Base-by-base conservation (phyloP, 129 eudicot genomes). In the Lonicera japonica region DNA sequence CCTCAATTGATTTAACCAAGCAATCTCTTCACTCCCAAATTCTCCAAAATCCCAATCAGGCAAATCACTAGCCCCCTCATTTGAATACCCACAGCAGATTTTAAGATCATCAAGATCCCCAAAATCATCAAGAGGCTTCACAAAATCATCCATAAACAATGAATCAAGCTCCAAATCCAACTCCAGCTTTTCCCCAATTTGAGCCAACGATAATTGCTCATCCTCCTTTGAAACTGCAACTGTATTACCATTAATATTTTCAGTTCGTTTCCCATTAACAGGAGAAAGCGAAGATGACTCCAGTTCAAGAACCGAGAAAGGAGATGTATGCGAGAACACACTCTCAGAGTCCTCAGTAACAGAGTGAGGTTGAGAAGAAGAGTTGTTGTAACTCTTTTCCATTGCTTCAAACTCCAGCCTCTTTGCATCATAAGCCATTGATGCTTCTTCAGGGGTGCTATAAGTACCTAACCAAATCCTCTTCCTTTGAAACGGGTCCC, bases 391-490 rank as follows among this genome's bases (percentile, higher is more conserved):
- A 20, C 55, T 50, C 55, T 50, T 36, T 0, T 82, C 67, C 8
- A 66, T 17, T 0, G 83, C 63, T 4, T 89, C 96, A 25, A 89
- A 85, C 59, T 89, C 95, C 4, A 75, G 74, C 62, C 57, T 70
- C 48, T 80, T 82, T 0, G 17, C 2, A 13, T 89, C 85, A 43
- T 85, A 89, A 65, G 83, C 95, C 23, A 54, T 24, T 0, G 90
- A 67, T 9, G 96, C 96, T 65, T 86, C 88, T 61, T 82, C 90
- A 39, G 94, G 81, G 1, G 90, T 82, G 56, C 65, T 61, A 38
- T 67, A 89, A 40, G 96, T 89, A 1, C 96, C 96, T 25, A 89
- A 63, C 96, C 96, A 89, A 5, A 82, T 66, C 79, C 95, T 66
- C 12, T 70, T 68, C 3, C 66, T 69, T 52, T 68, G 60, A 63